phyloP scores from a whole-genome alignment of 2,329 filamentous ascomycete species.

The Rhinocladiella mackenziei region DNA sequence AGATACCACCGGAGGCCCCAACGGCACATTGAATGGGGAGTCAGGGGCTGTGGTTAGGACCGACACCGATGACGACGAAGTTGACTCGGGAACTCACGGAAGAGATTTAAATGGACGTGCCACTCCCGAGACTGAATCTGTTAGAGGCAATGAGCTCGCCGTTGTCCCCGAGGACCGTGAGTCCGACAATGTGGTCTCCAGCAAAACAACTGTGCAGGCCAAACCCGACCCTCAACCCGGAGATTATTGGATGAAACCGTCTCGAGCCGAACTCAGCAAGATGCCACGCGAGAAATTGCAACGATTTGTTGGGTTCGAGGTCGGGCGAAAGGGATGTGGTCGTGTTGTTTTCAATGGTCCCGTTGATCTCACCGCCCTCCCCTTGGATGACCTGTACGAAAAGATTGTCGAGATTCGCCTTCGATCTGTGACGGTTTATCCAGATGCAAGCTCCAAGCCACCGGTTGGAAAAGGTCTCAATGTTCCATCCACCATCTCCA shows the following conservation, averaged over 20 bases:
- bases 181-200: conserved; percentile 44
- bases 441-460: conserved; percentile 70
- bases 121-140: conserved; percentile 52
- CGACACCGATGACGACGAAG: conserved; percentile 36
- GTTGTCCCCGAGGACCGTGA: conserved; percentile 64
- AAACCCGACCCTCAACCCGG: conserved; percentile 58
- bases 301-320: conserved; percentile 68
- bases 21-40: conserved; percentile 38
- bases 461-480: conserved; percentile 83
- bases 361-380: conserved; percentile 75
- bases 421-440: conserved; percentile 85
- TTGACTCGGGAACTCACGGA: conserved; percentile 53
- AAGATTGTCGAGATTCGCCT: conserved; percentile 71
- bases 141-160: conserved; percentile 70
- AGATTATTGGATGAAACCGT: conserved; percentile 81
- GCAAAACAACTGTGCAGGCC: conserved; percentile 25
- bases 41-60: conserved; percentile 51
- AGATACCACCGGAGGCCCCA: conserved; percentile 48
- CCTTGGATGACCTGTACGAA: conserved; percentile 74
- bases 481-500: conserved; percentile 78
- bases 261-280: conserved; percentile 66
- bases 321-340: conserved; percentile 79
- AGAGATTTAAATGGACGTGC: conserved; percentile 43
- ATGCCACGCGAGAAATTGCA: conserved; percentile 78
- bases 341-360: conserved; percentile 74